Evolutionary conservation across 169 alveolate genomes (phyloP).

Genomic region (Babesia bovis): DNA sequence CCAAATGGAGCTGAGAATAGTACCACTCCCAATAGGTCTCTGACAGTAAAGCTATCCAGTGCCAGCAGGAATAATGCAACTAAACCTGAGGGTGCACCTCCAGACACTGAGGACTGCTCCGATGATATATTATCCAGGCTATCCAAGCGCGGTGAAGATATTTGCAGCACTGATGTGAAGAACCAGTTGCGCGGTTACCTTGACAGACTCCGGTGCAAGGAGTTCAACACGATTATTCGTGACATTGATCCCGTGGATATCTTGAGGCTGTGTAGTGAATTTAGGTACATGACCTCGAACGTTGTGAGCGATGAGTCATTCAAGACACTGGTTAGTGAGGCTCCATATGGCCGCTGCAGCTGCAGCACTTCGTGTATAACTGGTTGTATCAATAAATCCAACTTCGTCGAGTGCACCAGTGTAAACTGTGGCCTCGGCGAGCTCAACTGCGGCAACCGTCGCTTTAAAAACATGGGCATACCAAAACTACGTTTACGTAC

Average conservation of each 20-base stretch:
- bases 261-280: slow-evolving; percentile 41
- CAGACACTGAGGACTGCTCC: no score
- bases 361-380: slow-evolving; percentile 21
- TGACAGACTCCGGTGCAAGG: slow-evolving; percentile 28
- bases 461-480: slow-evolving; percentile 27
- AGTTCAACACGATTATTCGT: slow-evolving; percentile 41
- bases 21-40: no score
- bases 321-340: slow-evolving; percentile 25
- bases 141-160: no score
- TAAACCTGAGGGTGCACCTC: no score
- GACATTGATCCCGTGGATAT: slow-evolving; percentile 25
- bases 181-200: slow-evolving; percentile 10
- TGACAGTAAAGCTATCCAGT: no score
- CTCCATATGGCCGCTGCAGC: slow-evolving; percentile 22
- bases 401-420: slow-evolving; percentile 46
- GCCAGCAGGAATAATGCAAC: no score
- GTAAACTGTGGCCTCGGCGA: slow-evolving; percentile 43
- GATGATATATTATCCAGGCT: no score
- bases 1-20: no score
- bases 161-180: no score
- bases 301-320: slow-evolving; percentile 45
- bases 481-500: slow-evolving; percentile 39
- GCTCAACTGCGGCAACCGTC: slow-evolving; percentile 58
- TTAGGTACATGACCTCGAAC: slow-evolving; percentile 49
- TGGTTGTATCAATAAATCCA: slow-evolving; percentile 22